Evolutionary conservation across 2,329 filamentous ascomycete genomes (phyloP).

Genomic region (Aspergillus fumigatiaffinis): DNA sequence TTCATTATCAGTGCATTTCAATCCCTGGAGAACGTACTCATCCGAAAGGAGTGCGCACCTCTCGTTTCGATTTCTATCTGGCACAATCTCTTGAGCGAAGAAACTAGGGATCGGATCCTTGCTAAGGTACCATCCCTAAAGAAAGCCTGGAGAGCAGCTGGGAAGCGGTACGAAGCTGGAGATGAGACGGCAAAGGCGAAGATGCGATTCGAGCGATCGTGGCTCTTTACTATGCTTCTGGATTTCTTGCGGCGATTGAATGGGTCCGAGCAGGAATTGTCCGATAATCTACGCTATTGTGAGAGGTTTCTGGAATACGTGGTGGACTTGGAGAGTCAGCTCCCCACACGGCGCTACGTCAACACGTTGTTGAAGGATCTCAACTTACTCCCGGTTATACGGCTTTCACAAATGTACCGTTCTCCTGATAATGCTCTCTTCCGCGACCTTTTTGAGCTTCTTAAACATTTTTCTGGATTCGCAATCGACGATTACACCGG

Average conservation of each 20-base stretch:
- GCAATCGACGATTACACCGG: conserved; percentile 89
- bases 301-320: conserved; percentile 92
- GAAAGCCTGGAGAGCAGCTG: conserved; percentile 86
- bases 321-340: conserved; percentile 84
- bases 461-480: conserved; percentile 84
- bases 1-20: conserved; percentile 93
- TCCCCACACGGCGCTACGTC: conserved; percentile 90
- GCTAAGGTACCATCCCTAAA: conserved; percentile 69
- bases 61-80: conserved; percentile 92
- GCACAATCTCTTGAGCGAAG: conserved; percentile 83
- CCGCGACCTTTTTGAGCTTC: conserved; percentile 73
- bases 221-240: conserved; percentile 81
- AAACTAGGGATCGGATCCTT: conserved; percentile 67
- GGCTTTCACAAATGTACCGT: conserved; percentile 72
- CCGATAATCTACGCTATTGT: conserved; percentile 73
- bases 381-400: conserved; percentile 73
- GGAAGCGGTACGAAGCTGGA: conserved; percentile 80
- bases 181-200: conserved; percentile 75
- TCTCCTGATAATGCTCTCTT: conserved; percentile 71
- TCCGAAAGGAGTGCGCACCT: conserved; percentile 94
- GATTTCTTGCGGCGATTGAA: conserved; percentile 78
- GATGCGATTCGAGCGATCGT: conserved; percentile 85
- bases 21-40: conserved; percentile 80
- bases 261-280: conserved; percentile 35
- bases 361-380: conserved; percentile 84